These are phyloP conservation scores for Mytilinidion resinicola DNA, from an alignment of 495 filamentous ascomycete species.

Conservation along the genomic window DNA sequence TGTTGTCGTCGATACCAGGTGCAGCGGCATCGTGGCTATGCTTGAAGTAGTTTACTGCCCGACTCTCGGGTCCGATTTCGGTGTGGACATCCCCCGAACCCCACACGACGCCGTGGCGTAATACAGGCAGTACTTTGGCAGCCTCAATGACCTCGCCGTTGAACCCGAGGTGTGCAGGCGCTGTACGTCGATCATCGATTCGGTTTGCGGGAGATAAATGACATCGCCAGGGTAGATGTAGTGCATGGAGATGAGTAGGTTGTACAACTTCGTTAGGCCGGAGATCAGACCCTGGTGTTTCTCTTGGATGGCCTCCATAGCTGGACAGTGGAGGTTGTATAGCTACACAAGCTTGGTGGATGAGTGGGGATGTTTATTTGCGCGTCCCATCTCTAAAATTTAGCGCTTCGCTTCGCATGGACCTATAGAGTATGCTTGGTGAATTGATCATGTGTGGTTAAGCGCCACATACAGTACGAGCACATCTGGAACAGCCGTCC, in stretches of 20 bases:
- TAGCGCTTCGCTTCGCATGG: too few relatives aligned
- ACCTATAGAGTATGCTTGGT: too few relatives aligned
- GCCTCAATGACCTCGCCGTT: slow-evolving; percentile 2
- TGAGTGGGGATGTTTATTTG: too few relatives aligned
- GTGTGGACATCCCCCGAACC: not conserved
- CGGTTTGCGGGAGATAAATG: not conserved
- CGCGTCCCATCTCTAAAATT: too few relatives aligned
- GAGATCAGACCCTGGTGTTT: slow-evolving; percentile 2
- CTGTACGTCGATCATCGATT: not conserved
- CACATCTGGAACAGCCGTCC: too few relatives aligned
- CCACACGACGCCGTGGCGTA: not conserved
- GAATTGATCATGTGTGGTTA: too few relatives aligned
- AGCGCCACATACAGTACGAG: too few relatives aligned
- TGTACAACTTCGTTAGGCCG: slow-evolving; percentile 3
- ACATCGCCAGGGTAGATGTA: slow-evolving; percentile 2
- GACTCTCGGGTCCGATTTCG: not conserved
- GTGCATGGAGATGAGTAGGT: slow-evolving; percentile 1
- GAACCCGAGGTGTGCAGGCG: not conserved
- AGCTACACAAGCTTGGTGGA: too few relatives aligned
- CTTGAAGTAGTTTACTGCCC: slow-evolving; percentile 3
- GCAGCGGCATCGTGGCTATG: not conserved
- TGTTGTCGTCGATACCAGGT: not conserved
- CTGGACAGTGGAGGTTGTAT: too few relatives aligned
- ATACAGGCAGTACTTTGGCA: not conserved
- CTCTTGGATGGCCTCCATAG: slow-evolving; percentile 6